Evolutionary conservation across 2,329 filamentous ascomycete species (phyloP).

Genomic region (Sphaerulina vaccinii): DNA sequence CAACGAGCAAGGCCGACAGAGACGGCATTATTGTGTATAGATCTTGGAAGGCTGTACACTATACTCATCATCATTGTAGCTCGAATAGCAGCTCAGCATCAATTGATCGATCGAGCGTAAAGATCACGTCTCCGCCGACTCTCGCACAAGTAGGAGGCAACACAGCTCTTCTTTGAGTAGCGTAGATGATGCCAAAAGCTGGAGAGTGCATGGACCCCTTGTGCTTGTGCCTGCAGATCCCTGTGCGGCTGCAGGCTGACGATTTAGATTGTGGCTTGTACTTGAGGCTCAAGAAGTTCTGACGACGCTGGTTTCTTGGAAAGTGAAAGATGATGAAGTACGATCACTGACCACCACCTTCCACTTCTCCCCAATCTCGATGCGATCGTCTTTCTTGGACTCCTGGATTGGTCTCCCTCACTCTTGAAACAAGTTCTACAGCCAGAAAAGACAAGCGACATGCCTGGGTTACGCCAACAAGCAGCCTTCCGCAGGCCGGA

Average conservation of each 20-base stretch:
- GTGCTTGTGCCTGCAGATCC: background rate
- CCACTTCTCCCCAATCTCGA: background rate
- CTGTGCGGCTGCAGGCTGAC: constrained; percentile 9
- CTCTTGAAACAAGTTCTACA: too few relatives aligned
- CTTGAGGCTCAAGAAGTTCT: background rate
- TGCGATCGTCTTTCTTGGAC: background rate
- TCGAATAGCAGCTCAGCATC: background rate
- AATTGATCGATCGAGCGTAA: background rate
- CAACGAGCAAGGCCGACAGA: constrained; percentile 4
- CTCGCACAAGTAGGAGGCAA: too few relatives aligned
- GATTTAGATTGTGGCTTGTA: constrained; percentile 1
- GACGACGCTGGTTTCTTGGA: too few relatives aligned
- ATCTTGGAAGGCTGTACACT: constrained; percentile 14
- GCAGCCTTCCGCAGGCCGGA: constrained; percentile 33
- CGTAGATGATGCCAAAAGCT: too few relatives aligned
- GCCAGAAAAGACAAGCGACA: constrained; percentile 12
- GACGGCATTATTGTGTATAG: constrained; percentile 9
- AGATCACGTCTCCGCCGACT: too few relatives aligned
- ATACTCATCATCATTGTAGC: constrained; percentile 5
- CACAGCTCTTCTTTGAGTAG: too few relatives aligned
- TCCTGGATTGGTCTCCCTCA: background rate
- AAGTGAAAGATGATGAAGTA: background rate
- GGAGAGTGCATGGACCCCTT: constrained; percentile 2
- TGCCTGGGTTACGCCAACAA: constrained; percentile 32
- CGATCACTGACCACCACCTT: background rate